Percentiles rank a stretch among this genome's conserved stretches.
Conservation (phyloP, 805 yeast genomes). For the Candida incommunis region DNA sequence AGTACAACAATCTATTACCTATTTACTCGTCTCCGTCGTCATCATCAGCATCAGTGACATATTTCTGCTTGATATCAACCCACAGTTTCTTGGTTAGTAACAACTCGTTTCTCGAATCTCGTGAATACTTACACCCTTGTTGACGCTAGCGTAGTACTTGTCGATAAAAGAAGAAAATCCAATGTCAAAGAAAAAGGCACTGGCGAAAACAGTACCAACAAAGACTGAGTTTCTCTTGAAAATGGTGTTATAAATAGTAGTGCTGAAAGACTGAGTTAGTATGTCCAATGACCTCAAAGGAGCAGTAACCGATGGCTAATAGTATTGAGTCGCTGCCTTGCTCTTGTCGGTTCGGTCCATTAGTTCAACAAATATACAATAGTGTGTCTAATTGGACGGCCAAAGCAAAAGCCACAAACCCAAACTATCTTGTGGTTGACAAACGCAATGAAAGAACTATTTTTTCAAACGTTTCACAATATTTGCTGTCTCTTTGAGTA, state of each 20-base stretch:
- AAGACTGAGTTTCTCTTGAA: slow-evolving; percentile 86
- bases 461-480: too few species aligned
- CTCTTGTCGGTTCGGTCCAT: too few species aligned
- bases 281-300: neutral
- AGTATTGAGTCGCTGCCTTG: too few species aligned
- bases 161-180: slow-evolving; percentile 23
- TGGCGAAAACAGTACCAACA: slow-evolving; percentile 69
- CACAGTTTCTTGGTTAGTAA: slow-evolving; percentile 14
- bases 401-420: too few species aligned
- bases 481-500: too few species aligned
- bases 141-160: slow-evolving; percentile 21
- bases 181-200: slow-evolving; percentile 63
- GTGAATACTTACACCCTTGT: slow-evolving; percentile 20
- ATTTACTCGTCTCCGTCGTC: slow-evolving; percentile 12
- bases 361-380: too few species aligned
- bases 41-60: slow-evolving; percentile 16
- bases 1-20: too few species aligned
- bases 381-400: too few species aligned
- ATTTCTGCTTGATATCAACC: slow-evolving; percentile 18
- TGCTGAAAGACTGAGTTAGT: slow-evolving; percentile 20
- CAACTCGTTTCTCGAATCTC: too few species aligned
- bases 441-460: too few species aligned
- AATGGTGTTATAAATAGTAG: slow-evolving; percentile 46
- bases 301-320: too few species aligned
- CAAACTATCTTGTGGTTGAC: too few species aligned